These are phyloP conservation scores for Juglanconis juglandina DNA, from an alignment of 2,329 filamentous ascomycete genomes.

Conservation along the genomic window DNA sequence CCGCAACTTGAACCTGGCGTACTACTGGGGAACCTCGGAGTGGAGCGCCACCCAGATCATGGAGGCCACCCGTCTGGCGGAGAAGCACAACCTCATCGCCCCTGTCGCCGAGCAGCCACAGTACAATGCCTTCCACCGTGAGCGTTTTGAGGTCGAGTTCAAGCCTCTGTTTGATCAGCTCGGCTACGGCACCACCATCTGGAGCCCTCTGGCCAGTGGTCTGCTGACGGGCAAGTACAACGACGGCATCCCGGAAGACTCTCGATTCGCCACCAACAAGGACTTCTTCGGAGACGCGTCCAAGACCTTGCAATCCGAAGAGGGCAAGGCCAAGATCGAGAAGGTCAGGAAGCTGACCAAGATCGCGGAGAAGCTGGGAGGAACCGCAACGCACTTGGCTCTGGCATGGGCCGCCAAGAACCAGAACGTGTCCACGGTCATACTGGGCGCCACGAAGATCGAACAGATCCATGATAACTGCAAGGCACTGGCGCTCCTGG, in stretches of 20 bases:
- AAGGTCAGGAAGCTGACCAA: slow-evolving; percentile 58
- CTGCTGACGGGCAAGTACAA: slow-evolving; percentile 64
- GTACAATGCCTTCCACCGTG: slow-evolving; percentile 60
- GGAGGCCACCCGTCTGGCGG: slow-evolving; percentile 52
- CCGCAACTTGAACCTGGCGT: slow-evolving; percentile 54
- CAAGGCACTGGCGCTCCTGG: slow-evolving; percentile 47
- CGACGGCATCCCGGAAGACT: slow-evolving; percentile 58
- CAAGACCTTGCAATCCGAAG: slow-evolving; percentile 48
- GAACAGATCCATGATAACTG: slow-evolving; percentile 61
- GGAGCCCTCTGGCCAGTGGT: slow-evolving; percentile 53
- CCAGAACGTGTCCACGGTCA: slow-evolving; percentile 58
- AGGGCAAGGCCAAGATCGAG: slow-evolving; percentile 49
- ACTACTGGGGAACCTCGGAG: slow-evolving; percentile 60
- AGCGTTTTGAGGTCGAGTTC: slow-evolving; percentile 61
- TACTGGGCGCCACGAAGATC: slow-evolving; percentile 56
- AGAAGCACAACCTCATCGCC: slow-evolving; percentile 57
- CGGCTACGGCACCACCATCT: slow-evolving; percentile 53
- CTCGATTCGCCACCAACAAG: slow-evolving; percentile 56
- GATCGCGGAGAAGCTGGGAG: slow-evolving; percentile 62
- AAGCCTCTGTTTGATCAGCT: slow-evolving; percentile 54
- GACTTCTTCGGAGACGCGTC: slow-evolving; percentile 50
- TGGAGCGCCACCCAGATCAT: slow-evolving; percentile 58
- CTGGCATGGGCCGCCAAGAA: slow-evolving; percentile 63
- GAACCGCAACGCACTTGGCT: slow-evolving; percentile 54
- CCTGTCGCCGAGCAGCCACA: slow-evolving; percentile 46